A percentile compares a stretch with the other conserved stretches of the same genome.
These are phyloP conservation scores for Lobosporangium transversale DNA, from an alignment of 192 early-diverging fungal species.

Conservation along the genomic window DNA sequence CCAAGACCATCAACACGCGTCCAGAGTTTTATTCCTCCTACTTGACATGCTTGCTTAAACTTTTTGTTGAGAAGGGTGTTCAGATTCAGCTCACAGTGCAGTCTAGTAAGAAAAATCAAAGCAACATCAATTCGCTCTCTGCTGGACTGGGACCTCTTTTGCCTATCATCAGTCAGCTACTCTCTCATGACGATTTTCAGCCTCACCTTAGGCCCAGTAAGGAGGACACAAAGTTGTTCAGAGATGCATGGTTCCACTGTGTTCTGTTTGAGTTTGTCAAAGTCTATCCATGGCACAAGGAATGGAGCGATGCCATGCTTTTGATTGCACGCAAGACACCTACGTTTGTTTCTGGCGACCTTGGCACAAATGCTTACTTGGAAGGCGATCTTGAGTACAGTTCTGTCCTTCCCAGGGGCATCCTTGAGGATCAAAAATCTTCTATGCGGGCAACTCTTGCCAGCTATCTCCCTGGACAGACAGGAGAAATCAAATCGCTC, in stretches of 20 bases:
- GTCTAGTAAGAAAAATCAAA: conserved; percentile 54
- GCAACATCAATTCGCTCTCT: conserved; percentile 56
- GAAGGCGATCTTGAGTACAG: conserved; percentile 90
- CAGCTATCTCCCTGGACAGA: conserved; percentile 64
- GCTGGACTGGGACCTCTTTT: conserved; percentile 67
- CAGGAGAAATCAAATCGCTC: conserved; percentile 65
- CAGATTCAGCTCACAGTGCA: conserved; percentile 60
- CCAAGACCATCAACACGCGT: conserved; percentile 54
- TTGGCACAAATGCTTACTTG: conserved; percentile 74
- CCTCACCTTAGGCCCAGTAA: conserved; percentile 64
- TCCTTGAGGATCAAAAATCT: conserved; percentile 59
- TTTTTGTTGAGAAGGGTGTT: conserved; percentile 72
- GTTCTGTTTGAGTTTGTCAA: conserved; percentile 81
- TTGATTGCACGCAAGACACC: conserved; percentile 89
- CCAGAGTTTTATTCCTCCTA: conserved; percentile 68
- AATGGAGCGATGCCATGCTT: conserved; percentile 75
- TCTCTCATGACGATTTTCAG: conserved; percentile 67
- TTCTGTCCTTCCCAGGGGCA: conserved; percentile 73
- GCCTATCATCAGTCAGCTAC: conserved; percentile 68
- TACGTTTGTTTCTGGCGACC: conserved; percentile 73
- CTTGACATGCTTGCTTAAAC: conserved; percentile 58
- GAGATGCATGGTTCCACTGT: conserved; percentile 93
- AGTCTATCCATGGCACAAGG: conserved; percentile 76
- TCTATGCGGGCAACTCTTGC: conserved; percentile 67
- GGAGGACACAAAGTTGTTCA: conserved; percentile 77